These are phyloP conservation scores for Mortierella sp. DNA, from an alignment of 371 early-diverging fungal genomes.

Conservation along the genomic window DNA sequence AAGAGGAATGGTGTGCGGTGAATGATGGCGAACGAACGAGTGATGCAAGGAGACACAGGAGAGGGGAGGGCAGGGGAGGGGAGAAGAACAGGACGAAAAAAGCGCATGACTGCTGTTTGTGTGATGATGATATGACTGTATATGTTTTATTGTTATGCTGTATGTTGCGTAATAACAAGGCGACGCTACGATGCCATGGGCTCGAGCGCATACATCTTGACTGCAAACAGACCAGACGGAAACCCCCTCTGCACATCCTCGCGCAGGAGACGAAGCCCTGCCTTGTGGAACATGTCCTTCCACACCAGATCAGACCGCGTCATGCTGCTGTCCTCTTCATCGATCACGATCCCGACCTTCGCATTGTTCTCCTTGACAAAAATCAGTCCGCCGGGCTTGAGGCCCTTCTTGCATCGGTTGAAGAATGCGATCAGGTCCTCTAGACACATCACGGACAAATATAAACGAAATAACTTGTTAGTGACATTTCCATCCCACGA, in stretches of 20 bases:
- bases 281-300: slow-evolving; percentile 73
- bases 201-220: slow-evolving; percentile 82
- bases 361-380: slow-evolving; percentile 93
- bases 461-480: too few species aligned
- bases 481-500: too few species aligned
- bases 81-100: too few species aligned
- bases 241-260: slow-evolving; percentile 82
- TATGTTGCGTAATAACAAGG: too few species aligned
- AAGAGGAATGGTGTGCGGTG: too few species aligned
- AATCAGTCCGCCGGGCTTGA: slow-evolving; percentile 82
- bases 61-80: too few species aligned
- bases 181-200: slow-evolving; percentile 23
- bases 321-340: slow-evolving; percentile 89
- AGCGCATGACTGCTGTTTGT: too few species aligned
- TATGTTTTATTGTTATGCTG: too few species aligned
- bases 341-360: slow-evolving; percentile 71
- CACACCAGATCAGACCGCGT: slow-evolving; percentile 79
- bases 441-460: slow-evolving; percentile 29
- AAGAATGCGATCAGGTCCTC: slow-evolving; percentile 90
- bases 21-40: too few species aligned
- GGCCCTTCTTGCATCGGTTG: slow-evolving; percentile 77
- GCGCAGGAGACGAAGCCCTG: slow-evolving; percentile 79
- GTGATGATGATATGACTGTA: too few species aligned
- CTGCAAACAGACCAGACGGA: slow-evolving; percentile 84
- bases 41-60: too few species aligned